Evolutionary conservation across 331 rosid species (phyloP).

Genomic region (Arachis monticola): DNA sequence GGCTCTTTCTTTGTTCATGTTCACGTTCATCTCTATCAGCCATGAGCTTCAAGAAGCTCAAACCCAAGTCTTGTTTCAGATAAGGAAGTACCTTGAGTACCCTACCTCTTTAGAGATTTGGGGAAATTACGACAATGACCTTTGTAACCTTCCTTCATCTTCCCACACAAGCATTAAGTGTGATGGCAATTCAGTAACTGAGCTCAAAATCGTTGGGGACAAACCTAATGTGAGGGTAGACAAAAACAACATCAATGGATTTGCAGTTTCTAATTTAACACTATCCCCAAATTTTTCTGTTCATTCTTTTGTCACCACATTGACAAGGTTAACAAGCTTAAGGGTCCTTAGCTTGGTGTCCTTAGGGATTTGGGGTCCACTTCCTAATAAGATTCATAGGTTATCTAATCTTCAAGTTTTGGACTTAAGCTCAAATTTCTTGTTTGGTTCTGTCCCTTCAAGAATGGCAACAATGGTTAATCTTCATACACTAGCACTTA

Average conservation of each 20-base stretch:
- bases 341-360: conserved; percentile 80
- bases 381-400: conserved; percentile 82
- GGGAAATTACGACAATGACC: conserved; percentile 54
- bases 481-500: conserved; percentile 60
- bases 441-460: conserved; percentile 74
- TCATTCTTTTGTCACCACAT: conserved; percentile 77
- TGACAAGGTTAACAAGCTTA: conserved; percentile 71
- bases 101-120: conserved; percentile 62
- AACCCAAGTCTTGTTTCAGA: conserved; percentile 61
- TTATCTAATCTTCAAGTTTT: conserved; percentile 67
- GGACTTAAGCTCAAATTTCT: conserved; percentile 83
- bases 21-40: conserved; percentile 47
- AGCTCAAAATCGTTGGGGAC: conserved; percentile 82
- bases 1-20: conserved; percentile 44
- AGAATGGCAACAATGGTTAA: conserved; percentile 64
- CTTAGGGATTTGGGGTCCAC: conserved; percentile 85
- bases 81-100: conserved; percentile 74
- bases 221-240: conserved; percentile 46
- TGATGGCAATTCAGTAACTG: conserved; percentile 60
- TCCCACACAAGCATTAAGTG: conserved; percentile 58
- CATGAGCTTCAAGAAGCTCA: conserved; percentile 65
- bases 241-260: conserved; percentile 51
- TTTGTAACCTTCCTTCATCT: conserved; percentile 62
- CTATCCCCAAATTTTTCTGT: conserved; percentile 70
- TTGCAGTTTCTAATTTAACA: conserved; percentile 67